Base-by-base conservation (phyloP, 73 alveolate species). In the Paramecium caudatum region DNA sequence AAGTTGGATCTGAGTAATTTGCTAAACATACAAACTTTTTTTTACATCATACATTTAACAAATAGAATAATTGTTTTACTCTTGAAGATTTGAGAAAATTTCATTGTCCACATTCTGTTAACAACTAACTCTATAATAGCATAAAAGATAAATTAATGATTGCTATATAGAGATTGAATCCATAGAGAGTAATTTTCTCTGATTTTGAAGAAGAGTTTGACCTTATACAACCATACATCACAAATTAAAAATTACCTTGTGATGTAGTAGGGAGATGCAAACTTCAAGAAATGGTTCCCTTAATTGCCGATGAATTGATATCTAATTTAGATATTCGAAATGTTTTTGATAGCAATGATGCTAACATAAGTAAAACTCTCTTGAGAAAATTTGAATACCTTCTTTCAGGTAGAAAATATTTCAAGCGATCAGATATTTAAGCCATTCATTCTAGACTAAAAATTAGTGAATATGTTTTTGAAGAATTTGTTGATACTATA, bases 171-270 rank as follows among this genome's bases (percentile, higher is more conserved):
- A 30, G 83, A 13, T 34, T 65, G n/a, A 65, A 65, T 15, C 83
- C 83, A 7, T 33, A 65, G 10, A 65, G 49, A 36, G 83, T 65
- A 1, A 65, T 65, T 17, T 33, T 65, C 39, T 65, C 32, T 3
- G 83, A 65, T 33, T 65, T 65, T 33, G 83, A 65, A 36, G 83
- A 65, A 65, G 83, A 65, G 3, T 65, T 33, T 32, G 83, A 65
- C 34, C 19, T 33, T 15, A 33, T 65, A n/a, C 4, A 10, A 36
- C 83, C 83, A 4, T 65, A 65, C 15, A 30, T 65, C 4, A 32
- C 39, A 5, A 36, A 36, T 33, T 33, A 36, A 13, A 30, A 12
- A 32, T 36, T 65, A 13, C 83, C 83, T 3, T 65, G 83, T 9
- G 83, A 65, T 65, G 34, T 65, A 32, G 83, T 65, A 3, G 83